Percentiles rank a stretch among this genome's conserved stretches.
These are phyloP conservation scores for Aspergillus bertholletiae DNA, from an alignment of 495 filamentous ascomycete species.

Conservation along the genomic window DNA sequence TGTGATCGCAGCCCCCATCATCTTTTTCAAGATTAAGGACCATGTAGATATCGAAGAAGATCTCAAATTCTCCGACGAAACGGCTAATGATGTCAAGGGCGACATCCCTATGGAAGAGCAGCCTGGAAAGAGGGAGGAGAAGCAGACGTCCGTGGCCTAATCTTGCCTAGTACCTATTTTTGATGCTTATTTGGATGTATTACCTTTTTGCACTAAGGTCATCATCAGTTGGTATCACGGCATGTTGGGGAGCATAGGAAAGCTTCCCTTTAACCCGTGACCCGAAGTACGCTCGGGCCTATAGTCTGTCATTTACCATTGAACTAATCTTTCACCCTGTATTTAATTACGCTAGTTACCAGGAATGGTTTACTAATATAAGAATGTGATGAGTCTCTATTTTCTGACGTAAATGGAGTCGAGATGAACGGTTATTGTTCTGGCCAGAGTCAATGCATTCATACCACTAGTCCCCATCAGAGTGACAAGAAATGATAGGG, in stretches of 20 bases:
- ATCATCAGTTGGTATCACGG: background rate
- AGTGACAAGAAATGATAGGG: too few relatives aligned
- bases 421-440: background rate
- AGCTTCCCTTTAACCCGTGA: background rate
- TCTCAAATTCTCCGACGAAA: conserved; percentile 80
- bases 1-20: conserved; percentile 71
- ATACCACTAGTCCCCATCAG: too few relatives aligned
- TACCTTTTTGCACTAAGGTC: background rate
- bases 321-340: background rate
- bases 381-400: background rate
- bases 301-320: background rate
- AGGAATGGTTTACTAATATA: background rate
- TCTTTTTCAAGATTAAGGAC: conserved; percentile 76
- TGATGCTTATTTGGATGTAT: background rate
- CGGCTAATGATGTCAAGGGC: conserved; percentile 37
- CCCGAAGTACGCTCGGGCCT: background rate
- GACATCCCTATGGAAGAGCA: conserved; percentile 11
- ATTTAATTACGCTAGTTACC: background rate
- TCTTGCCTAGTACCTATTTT: background rate
- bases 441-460: too few relatives aligned
- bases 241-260: background rate
- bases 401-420: background rate
- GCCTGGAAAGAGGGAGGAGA: conserved; percentile 16
- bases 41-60: conserved; percentile 70
- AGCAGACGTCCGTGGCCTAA: conserved; percentile 4